phyloP scores from a whole-genome alignment of 2,329 filamentous ascomycete genomes.

The Botryotinia calthae region DNA sequence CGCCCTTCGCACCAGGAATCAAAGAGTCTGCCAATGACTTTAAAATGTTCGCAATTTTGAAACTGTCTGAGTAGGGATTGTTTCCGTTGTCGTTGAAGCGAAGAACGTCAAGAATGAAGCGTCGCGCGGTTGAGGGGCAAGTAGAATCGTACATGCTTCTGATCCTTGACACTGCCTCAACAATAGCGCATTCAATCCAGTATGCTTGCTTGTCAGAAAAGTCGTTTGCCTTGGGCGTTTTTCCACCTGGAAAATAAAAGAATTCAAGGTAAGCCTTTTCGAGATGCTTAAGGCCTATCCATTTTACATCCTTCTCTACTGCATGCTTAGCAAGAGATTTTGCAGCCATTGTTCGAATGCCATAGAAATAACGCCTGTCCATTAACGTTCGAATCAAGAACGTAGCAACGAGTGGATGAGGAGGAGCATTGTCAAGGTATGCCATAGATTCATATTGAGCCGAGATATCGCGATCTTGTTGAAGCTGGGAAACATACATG shows the following conservation, averaged over 20 bases:
- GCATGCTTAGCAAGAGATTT: slow-evolving; percentile 75
- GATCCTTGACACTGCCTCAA: slow-evolving; percentile 74
- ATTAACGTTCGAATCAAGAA: slow-evolving; percentile 87
- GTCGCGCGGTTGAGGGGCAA: slow-evolving; percentile 74
- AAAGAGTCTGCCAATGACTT: slow-evolving; percentile 58
- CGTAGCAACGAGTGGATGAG: slow-evolving; percentile 81
- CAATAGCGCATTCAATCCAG: slow-evolving; percentile 78
- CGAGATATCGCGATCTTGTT: slow-evolving; percentile 94
- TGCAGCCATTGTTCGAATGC: slow-evolving; percentile 83
- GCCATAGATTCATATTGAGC: slow-evolving; percentile 78
- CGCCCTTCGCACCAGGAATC: slow-evolving; percentile 44
- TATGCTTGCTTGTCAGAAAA: slow-evolving; percentile 86
- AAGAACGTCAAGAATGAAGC: slow-evolving; percentile 84
- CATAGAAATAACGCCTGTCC: slow-evolving; percentile 90
- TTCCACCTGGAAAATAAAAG: slow-evolving; percentile 77
- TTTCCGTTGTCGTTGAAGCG: slow-evolving; percentile 93
- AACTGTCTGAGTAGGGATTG: slow-evolving; percentile 84
- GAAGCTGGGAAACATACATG: slow-evolving; percentile 96
- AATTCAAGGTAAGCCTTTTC: slow-evolving; percentile 83
- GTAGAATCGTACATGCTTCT: slow-evolving; percentile 57
- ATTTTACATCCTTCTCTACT: slow-evolving; percentile 60
- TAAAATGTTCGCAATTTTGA: slow-evolving; percentile 83
- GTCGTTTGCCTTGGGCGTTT: slow-evolving; percentile 84
- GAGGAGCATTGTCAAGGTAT: slow-evolving; percentile 63
- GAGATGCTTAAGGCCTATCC: slow-evolving; percentile 80